A percentile compares a stretch with the other conserved stretches of the same genome.
Conservation (phyloP, 2,329 filamentous ascomycete species). For the Gremmenia infestans region DNA sequence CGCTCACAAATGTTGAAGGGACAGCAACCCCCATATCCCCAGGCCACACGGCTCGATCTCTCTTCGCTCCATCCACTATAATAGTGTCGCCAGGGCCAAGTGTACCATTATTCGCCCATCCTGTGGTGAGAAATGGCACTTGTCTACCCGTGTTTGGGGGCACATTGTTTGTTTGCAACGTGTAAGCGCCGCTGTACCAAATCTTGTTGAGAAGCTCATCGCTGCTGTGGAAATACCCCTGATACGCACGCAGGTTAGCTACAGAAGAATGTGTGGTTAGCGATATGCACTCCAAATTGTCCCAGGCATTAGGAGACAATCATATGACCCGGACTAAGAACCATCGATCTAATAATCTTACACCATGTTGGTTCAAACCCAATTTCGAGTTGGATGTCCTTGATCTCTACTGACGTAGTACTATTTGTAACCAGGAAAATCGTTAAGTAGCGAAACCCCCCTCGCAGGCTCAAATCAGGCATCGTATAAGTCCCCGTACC, state of each 20-base stretch:
- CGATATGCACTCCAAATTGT: background rate
- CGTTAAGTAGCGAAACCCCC: slow-evolving; percentile 50
- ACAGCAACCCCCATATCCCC: slow-evolving; percentile 55
- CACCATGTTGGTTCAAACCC: slow-evolving; percentile 40
- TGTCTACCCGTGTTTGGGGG: slow-evolving; percentile 31
- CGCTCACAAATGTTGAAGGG: slow-evolving; percentile 47
- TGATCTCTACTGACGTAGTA: slow-evolving; percentile 21
- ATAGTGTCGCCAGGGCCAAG: slow-evolving; percentile 29
- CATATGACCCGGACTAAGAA: background rate
- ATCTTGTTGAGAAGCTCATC: slow-evolving; percentile 48
- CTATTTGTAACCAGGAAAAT: slow-evolving; percentile 37
- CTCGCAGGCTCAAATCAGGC: slow-evolving; percentile 41
- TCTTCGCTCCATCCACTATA: slow-evolving; percentile 50
- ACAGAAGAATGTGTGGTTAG: background rate
- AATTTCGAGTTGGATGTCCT: slow-evolving; percentile 33
- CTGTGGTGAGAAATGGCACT: slow-evolving; percentile 26
- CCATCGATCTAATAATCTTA: background rate
- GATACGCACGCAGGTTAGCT: slow-evolving; percentile 40
- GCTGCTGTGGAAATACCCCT: slow-evolving; percentile 48
- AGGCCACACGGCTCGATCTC: slow-evolving; percentile 56
- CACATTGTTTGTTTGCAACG: slow-evolving; percentile 31
- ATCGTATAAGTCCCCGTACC: slow-evolving; percentile 37
- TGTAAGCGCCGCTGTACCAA: slow-evolving; percentile 48
- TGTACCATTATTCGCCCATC: slow-evolving; percentile 36
- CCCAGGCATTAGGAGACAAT: background rate